Evolutionary conservation across 768 basidiomycete genomes (phyloP).

Genomic region (Calocera viscosa): DNA sequence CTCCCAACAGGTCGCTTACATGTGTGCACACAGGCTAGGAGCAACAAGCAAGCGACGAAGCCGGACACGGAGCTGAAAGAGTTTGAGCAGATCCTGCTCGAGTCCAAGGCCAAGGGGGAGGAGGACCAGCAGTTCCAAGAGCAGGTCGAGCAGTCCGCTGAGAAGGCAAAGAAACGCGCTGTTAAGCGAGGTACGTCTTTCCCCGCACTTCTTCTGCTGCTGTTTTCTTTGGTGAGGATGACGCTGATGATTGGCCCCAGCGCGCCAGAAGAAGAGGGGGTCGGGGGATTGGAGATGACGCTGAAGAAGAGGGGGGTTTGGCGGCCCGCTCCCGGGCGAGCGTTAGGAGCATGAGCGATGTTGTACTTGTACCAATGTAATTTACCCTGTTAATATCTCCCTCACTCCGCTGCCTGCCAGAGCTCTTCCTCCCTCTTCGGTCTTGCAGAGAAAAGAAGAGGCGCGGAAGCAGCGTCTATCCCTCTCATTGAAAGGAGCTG

Average conservation of each 20-base stretch:
- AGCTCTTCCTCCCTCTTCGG: no score
- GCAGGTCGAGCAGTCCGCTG: conserved; percentile 68
- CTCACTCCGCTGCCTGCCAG: no score
- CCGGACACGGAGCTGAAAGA: conserved; percentile 89
- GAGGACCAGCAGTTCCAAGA: conserved; percentile 87
- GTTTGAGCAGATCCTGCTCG: conserved; percentile 86
- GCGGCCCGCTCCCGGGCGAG: not conserved
- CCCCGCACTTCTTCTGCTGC: not conserved
- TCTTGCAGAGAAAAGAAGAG: no score
- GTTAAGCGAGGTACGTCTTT: not conserved
- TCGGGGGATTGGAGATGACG: not conserved
- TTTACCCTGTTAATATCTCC: not conserved
- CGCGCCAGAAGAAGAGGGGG: not conserved
- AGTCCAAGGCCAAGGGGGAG: conserved; percentile 69
- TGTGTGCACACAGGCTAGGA: conserved; percentile 44
- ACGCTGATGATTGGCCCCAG: no score
- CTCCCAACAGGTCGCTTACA: not conserved
- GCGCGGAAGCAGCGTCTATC: no score
- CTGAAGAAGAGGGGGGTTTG: no score
- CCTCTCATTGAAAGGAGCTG: no score
- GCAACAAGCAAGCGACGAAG: conserved; percentile 84
- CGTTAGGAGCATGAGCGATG: not conserved
- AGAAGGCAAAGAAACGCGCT: conserved; percentile 63
- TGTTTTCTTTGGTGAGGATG: not conserved
- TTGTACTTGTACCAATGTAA: conserved; percentile 3